phyloP scores from a whole-genome alignment of 371 early-diverging fungal species.

The Furculomyces boomerangus region DNA sequence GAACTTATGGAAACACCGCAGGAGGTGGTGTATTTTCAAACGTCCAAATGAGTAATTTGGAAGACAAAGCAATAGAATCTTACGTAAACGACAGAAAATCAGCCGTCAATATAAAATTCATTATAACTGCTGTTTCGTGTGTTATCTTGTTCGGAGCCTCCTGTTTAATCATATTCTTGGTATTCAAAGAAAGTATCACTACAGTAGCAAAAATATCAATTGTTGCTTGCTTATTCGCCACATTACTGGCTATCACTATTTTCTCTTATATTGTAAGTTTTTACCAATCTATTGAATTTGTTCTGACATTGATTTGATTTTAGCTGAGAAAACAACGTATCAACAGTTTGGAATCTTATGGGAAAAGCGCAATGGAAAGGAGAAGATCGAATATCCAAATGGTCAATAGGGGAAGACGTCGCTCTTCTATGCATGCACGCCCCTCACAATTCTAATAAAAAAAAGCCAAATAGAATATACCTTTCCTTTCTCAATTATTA shows the following conservation, averaged over 20 bases:
- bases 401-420: neutral
- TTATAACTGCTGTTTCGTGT: neutral
- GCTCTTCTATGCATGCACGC: neutral
- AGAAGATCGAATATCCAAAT: neutral
- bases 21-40: neutral
- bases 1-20: neutral
- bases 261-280: no score
- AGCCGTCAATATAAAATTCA: neutral
- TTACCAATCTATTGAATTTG: no score
- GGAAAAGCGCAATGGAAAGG: neutral
- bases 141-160: neutral
- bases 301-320: neutral
- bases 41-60: neutral
- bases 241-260: neutral
- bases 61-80: neutral
- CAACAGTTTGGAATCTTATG: neutral
- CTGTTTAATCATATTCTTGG: neutral
- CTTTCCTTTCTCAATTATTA: no score
- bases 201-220: neutral
- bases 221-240: neutral
- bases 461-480: no score
- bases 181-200: neutral
- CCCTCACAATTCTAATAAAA: no score
- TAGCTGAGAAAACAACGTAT: neutral
- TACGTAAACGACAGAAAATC: slow-evolving; percentile 1